Conservation (phyloP, 1,139 yeast species). For the Magnusiomyces suaveolens region DNA sequence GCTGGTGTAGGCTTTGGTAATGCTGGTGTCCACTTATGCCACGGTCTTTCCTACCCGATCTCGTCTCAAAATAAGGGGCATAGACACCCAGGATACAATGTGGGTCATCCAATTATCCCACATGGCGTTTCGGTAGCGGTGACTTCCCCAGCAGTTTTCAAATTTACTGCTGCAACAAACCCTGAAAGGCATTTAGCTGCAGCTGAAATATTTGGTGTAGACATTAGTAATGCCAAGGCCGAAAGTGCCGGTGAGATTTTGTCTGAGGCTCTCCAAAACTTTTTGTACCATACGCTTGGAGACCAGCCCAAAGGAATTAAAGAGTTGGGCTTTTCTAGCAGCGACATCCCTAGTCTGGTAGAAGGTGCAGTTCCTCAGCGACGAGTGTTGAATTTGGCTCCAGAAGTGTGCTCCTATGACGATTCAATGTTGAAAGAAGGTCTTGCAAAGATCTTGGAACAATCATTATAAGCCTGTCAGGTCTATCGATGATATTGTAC, state of each 20-base stretch:
- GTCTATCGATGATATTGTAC: not conserved
- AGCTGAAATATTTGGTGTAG: constrained; percentile 34
- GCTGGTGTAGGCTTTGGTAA: constrained; percentile 38
- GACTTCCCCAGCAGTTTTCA: constrained; percentile 36
- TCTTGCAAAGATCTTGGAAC: constrained; percentile 22
- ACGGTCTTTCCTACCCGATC: constrained; percentile 35
- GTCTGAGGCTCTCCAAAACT: constrained; percentile 31
- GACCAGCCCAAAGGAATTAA: constrained; percentile 33
- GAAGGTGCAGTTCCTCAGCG: constrained; percentile 36
- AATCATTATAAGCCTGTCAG: constrained; percentile 17
- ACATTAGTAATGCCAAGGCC: constrained; percentile 30
- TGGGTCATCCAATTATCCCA: constrained; percentile 35
- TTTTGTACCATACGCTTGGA: constrained; percentile 31
- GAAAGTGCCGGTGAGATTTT: constrained; percentile 36
- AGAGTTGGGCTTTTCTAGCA: constrained; percentile 29
- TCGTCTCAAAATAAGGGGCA: constrained; percentile 34
- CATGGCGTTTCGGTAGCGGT: constrained; percentile 38
- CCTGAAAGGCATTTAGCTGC: constrained; percentile 35
- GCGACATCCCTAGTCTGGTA: constrained; percentile 31
- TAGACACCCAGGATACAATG: constrained; percentile 34
- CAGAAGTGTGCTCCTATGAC: constrained; percentile 25
- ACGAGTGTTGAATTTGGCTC: constrained; percentile 34
- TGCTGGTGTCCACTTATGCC: constrained; percentile 38
- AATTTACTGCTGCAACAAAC: constrained; percentile 34
- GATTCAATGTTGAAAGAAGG: constrained; percentile 26